Evolutionary conservation across 140 eudicot species (phyloP).

Genomic region (Bidens hawaiensis): DNA sequence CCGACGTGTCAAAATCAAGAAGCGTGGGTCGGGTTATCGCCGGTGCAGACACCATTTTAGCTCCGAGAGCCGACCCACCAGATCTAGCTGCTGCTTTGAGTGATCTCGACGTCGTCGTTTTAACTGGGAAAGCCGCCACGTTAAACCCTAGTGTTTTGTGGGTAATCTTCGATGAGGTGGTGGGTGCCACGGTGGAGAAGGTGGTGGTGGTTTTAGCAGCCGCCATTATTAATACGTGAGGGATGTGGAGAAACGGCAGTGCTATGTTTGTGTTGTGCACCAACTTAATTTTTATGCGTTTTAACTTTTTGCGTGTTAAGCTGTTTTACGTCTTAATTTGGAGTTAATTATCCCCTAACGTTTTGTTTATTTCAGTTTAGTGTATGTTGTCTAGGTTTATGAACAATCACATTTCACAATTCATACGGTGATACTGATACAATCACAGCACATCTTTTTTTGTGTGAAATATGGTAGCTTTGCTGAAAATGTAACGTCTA

Average conservation of each 20-base stretch:
- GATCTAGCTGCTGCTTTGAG: slow-evolving; percentile 24
- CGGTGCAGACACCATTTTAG: slow-evolving; percentile 56
- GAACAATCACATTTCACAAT: too few species aligned
- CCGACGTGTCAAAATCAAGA: slow-evolving; percentile 76
- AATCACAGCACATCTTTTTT: too few species aligned
- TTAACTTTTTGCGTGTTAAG: too few species aligned
- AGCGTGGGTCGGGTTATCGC: slow-evolving; percentile 31
- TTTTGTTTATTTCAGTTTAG: too few species aligned
- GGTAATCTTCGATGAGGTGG: slow-evolving; percentile 20
- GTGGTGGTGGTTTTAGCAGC: slow-evolving; percentile 24
- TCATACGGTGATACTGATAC: too few species aligned
- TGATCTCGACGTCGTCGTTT: slow-evolving; percentile 25
- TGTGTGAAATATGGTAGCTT: too few species aligned
- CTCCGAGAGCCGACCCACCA: slow-evolving; percentile 52
- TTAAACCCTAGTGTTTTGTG: slow-evolving; percentile 29
- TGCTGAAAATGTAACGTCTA: too few species aligned
- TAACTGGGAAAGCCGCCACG: background rate
- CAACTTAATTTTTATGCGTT: too few species aligned
- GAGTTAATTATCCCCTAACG: too few species aligned
- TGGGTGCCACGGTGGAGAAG: slow-evolving; percentile 24
- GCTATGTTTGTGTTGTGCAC: background rate
- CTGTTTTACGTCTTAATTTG: too few species aligned
- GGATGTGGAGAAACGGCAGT: background rate
- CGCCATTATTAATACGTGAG: background rate
- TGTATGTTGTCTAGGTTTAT: too few species aligned